Conservation (phyloP, 2,329 filamentous ascomycete species). For the Cladosporium colombiae region DNA sequence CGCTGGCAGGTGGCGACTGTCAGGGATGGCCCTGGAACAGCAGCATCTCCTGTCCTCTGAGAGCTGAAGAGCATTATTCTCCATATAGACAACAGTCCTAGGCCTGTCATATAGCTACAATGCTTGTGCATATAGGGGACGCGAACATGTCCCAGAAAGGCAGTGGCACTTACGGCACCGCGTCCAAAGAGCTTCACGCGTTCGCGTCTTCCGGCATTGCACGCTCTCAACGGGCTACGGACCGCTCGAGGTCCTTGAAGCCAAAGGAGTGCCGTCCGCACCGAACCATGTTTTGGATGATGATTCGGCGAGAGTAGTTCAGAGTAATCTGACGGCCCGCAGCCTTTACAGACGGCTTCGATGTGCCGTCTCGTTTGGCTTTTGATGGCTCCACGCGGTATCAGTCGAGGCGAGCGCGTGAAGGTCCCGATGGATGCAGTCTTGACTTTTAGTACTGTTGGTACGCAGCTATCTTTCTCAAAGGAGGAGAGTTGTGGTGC, state of each 20-base stretch:
- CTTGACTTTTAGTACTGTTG: not conserved
- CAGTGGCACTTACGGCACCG: not conserved
- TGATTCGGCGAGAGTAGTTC: conserved; percentile 18
- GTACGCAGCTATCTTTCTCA: not conserved
- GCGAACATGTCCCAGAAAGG: not conserved
- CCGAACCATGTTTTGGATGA: not conserved
- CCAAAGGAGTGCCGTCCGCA: conserved; percentile 6
- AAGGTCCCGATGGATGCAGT: conserved; percentile 7
- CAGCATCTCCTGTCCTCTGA: not conserved
- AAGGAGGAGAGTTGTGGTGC: not conserved
- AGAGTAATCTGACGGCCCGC: conserved; percentile 13
- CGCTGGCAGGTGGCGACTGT: conserved; percentile 10
- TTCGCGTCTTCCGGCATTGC: not conserved
- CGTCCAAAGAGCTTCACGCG: conserved; percentile 1
- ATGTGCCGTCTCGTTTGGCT: not conserved
- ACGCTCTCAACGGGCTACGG: conserved; percentile 6
- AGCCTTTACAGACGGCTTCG: not conserved
- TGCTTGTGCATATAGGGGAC: not conserved
- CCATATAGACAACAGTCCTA: not conserved
- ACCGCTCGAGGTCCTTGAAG: conserved; percentile 12
- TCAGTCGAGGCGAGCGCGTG: conserved; percentile 15
- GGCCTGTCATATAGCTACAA: not conserved
- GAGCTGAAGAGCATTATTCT: not conserved
- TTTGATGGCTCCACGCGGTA: not conserved
- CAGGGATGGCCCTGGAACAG: not conserved